Conservation (phyloP, 768 basidiomycete genomes). For the Boletus edulis region DNA sequence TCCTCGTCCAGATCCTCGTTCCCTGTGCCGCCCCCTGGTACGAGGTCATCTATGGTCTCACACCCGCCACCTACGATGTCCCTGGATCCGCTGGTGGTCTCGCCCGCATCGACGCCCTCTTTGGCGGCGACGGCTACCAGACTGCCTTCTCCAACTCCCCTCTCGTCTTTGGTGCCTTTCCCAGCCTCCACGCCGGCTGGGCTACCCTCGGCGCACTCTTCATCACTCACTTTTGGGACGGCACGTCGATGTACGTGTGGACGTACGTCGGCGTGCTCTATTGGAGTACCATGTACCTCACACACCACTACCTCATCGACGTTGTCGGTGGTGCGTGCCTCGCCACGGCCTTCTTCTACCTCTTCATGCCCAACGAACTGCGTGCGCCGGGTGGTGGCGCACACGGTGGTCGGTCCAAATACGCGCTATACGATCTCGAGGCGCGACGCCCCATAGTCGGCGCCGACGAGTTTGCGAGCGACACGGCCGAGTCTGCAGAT, state of each 20-base stretch:
- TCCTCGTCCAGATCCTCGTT: conserved; percentile 82
- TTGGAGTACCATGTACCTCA: conserved; percentile 99
- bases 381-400: conserved; percentile 49
- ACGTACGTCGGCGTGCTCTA: conserved; percentile 82
- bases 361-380: conserved; percentile 82
- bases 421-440: conserved; percentile 77
- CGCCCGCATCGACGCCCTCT: conserved; percentile 85
- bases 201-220: conserved; percentile 93
- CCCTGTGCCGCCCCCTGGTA: conserved; percentile 98
- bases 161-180: conserved; percentile 96
- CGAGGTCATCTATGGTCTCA: conserved; percentile 94
- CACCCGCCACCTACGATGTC: conserved; percentile 91
- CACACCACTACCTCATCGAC: conserved; percentile 98
- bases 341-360: conserved; percentile 82
- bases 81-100: conserved; percentile 92
- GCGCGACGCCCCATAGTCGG: conserved; percentile 33
- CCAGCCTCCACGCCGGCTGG: conserved; percentile 86
- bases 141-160: conserved; percentile 82
- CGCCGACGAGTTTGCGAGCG: conserved; percentile 32
- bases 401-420: conserved; percentile 48
- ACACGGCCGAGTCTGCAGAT: conserved; percentile 43
- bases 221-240: conserved; percentile 92
- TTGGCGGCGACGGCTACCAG: conserved; percentile 75
- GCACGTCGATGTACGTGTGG: conserved; percentile 67
- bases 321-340: conserved; percentile 93